phyloP scores from a whole-genome alignment of 768 basidiomycete species.

The Podaxis sp. region DNA sequence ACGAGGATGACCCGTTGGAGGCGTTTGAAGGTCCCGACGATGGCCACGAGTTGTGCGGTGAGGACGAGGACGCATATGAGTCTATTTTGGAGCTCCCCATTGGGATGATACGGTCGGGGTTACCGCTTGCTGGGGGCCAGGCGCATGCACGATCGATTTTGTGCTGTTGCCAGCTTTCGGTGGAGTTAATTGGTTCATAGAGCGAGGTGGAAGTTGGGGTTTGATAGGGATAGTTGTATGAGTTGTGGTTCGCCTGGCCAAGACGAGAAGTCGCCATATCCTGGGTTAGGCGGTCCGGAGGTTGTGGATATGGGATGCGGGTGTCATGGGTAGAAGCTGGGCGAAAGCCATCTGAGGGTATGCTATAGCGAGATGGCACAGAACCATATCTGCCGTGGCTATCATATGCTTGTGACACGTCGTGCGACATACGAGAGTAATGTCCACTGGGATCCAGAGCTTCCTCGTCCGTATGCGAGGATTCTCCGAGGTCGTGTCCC shows the following conservation, averaged over 20 bases:
- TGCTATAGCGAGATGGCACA: conserved; percentile 23
- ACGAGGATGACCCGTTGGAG: conserved; percentile 6
- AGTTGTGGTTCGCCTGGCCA: conserved; percentile 2
- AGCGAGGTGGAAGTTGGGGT: conserved; percentile 10
- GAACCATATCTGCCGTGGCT: conserved; percentile 27
- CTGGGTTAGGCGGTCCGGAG: conserved; percentile 16
- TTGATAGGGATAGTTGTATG: conserved; percentile 15
- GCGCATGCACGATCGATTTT: conserved; percentile 13
- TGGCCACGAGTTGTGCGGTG: conserved; percentile 12
- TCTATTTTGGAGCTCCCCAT: conserved; percentile 12
- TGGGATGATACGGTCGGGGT: conserved; percentile 9
- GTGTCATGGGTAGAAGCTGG: conserved; percentile 22
- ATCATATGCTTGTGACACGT: conserved; percentile 21
- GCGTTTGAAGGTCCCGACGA: conserved; percentile 3
- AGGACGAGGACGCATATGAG: conserved; percentile 16
- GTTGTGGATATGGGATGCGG: conserved; percentile 21
- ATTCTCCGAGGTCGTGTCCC: conserved; percentile 32
- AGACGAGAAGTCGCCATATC: conserved; percentile 20
- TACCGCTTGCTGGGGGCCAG: conserved; percentile 7
- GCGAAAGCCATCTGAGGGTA: conserved; percentile 19
- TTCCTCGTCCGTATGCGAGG: conserved; percentile 34
- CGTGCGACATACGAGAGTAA: conserved; percentile 20
- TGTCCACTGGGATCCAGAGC: conserved; percentile 16
- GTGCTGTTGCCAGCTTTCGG: conserved; percentile 14
- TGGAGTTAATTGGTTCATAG: conserved; percentile 9